These are phyloP conservation scores for Coniosporium apollinis DNA, from an alignment of 495 filamentous ascomycete species.

Conservation along the genomic window DNA sequence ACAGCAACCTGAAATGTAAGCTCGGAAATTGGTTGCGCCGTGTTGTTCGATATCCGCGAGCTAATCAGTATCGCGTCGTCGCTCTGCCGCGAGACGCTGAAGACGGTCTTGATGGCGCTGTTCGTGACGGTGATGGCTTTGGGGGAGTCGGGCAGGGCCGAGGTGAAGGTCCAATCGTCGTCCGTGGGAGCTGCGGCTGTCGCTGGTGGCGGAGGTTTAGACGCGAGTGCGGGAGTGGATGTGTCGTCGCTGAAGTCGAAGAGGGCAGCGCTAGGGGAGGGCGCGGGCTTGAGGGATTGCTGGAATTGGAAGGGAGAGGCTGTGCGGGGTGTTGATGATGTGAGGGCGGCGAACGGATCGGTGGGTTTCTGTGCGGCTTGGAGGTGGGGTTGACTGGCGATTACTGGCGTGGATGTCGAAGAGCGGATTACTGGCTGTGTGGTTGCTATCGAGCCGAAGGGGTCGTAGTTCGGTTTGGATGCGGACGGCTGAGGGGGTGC, in stretches of 20 bases:
- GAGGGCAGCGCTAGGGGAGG: conserved; percentile 8
- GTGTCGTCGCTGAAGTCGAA: conserved; percentile 22
- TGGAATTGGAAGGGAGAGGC: conserved; percentile 27
- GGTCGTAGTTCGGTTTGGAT: conserved; percentile 16
- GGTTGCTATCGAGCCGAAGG: conserved; percentile 13
- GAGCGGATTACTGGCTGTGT: conserved; percentile 16
- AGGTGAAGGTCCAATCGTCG: conserved; percentile 91
- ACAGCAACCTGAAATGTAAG: conserved; percentile 86
- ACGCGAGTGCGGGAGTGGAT: conserved; percentile 13
- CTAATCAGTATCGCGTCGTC: conserved; percentile 39
- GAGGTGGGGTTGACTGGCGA: conserved; percentile 21
- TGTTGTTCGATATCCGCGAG: conserved; percentile 63
- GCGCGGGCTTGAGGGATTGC: conserved; percentile 16
- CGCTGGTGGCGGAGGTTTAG: conserved; percentile 16
- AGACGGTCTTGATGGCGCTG: conserved; percentile 36
- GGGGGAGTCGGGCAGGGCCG: conserved; percentile 56
- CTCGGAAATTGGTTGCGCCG: conserved; percentile 50
- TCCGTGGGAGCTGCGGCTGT: conserved; percentile 37
- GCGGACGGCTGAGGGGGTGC: conserved; percentile 9
- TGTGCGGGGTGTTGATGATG: conserved; percentile 16
- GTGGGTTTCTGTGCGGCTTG: conserved; percentile 25
- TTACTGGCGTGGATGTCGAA: conserved; percentile 14
- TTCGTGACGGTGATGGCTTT: conserved; percentile 46
- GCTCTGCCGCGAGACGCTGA: conserved; percentile 25
- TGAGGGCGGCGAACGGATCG: conserved; percentile 24